Base-by-base conservation (phyloP, 352 stramenopile genomes). In the Phytopythium boreale region DNA sequence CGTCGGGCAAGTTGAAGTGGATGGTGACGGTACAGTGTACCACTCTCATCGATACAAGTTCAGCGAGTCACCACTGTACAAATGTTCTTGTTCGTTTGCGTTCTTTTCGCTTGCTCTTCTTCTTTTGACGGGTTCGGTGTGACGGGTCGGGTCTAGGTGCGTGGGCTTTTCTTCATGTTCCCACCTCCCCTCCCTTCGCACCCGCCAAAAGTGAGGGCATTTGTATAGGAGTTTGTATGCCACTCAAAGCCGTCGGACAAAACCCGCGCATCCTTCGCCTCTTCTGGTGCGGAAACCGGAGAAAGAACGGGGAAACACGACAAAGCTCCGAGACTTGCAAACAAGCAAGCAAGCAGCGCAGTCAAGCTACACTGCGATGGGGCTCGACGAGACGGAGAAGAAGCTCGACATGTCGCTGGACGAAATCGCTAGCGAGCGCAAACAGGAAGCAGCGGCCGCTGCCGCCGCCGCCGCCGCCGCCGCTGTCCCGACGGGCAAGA, bases 321-420 rank as follows among this genome's bases (percentile, higher is more conserved):
- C 43, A 50, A 50, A 50, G 20, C 29, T 34, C 4, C 29, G 15
- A 43, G 29, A 26, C 27, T 9, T 14, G 50, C 15, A 12, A 39
- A 50, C 7, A 6, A 22, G 11, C 43, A 26, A 5, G 20, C 27
- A 10, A 29, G 19, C 34, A 57, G 59, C 56, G 60, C 34, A 70
- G 50, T 39, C 62, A 41, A 50, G 41, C 39, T 47, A 29, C 19
- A 8, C 3, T 5, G 53, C 24, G 7, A 80, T 80, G 73, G 65
- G 64, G 59, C 69, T 66, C 41, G 76, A 82, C 60, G 68, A 74
- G 44, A 76, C 77, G 50, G 77, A 87, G 69, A 89, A 90, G 71
- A 88, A 87, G 69, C 74, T 90, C 44, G 74, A 82, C 62, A 92
- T 90, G 83, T 77, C 79, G 53, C 71, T 90, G 57, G 83, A 88